These are phyloP conservation scores for Stagonosporopsis cucurbitacearum DNA, from an alignment of 2,329 filamentous ascomycete species.

Conservation along the genomic window DNA sequence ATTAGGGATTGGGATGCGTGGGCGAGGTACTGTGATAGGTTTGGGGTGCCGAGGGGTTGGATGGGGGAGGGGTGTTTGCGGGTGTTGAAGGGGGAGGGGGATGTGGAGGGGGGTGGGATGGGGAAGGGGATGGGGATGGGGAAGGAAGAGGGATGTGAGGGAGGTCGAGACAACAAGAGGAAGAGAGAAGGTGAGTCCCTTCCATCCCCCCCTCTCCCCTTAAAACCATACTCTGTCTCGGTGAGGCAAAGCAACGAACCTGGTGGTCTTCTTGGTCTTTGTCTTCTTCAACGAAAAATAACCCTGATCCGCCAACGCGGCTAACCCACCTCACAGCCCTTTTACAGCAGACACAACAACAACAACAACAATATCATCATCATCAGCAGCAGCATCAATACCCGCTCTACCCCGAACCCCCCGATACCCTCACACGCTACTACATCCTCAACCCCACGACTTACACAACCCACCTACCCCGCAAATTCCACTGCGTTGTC, in stretches of 20 bases:
- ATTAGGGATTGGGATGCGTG: conserved; percentile 35
- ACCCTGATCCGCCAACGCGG: no score
- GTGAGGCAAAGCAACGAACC: no score
- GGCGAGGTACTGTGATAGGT: conserved; percentile 29
- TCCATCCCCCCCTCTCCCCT: no score
- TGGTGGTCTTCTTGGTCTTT: no score
- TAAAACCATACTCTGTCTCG: no score
- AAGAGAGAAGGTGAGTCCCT: not conserved
- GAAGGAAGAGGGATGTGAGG: conserved; percentile 9
- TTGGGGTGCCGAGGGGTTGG: conserved; percentile 33
- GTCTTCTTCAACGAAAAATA: no score
- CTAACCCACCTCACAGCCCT: no score
- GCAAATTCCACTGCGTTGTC: not conserved
- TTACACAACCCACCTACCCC: not conserved
- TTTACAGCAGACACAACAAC: no score
- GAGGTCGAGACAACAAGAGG: not conserved
- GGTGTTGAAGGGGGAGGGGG: conserved; percentile 23
- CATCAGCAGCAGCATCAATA: no score
- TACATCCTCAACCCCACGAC: not conserved
- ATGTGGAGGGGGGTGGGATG: not conserved
- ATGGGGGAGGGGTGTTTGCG: conserved; percentile 29
- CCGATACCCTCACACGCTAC: not conserved
- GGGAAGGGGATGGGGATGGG: not conserved
- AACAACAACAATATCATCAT: no score
- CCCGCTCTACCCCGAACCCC: conserved; percentile 25